Evolutionary conservation across 148 eudicot genomes (phyloP).

Genomic region (Rhododendron mucronatum): DNA sequence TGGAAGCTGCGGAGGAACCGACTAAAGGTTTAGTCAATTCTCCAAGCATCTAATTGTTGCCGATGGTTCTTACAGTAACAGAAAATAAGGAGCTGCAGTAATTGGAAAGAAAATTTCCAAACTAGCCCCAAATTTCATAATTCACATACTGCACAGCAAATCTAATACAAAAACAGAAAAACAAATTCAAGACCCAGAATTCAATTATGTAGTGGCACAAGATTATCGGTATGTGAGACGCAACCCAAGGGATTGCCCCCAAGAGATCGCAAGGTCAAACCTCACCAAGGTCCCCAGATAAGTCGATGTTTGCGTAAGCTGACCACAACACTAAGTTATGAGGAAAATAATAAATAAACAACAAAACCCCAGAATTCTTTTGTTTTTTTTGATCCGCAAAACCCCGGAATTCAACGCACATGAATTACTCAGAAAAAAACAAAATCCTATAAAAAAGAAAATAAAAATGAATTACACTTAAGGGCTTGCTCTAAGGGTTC

Average conservation of each 20-base stretch:
- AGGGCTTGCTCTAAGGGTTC: constrained; percentile 19
- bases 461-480: background rate
- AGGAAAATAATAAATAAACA: background rate
- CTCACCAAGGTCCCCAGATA: too few species aligned
- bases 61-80: too few species aligned
- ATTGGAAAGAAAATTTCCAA: background rate
- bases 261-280: too few species aligned
- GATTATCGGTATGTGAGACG: background rate
- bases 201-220: background rate
- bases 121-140: background rate
- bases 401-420: background rate
- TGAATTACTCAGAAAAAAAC: background rate
- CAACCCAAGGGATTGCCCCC: too few species aligned
- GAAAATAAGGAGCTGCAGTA: background rate
- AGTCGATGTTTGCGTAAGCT: too few species aligned
- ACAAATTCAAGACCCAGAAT: background rate
- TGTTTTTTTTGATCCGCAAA: too few species aligned
- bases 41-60: too few species aligned
- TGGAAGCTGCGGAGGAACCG: too few species aligned
- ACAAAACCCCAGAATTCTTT: background rate
- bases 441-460: too few species aligned
- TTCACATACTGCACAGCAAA: background rate
- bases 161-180: background rate
- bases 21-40: too few species aligned
- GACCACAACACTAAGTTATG: too few species aligned